Evolutionary conservation across 179 eudicot species (phyloP).

Genomic region (Silene vulgaris): DNA sequence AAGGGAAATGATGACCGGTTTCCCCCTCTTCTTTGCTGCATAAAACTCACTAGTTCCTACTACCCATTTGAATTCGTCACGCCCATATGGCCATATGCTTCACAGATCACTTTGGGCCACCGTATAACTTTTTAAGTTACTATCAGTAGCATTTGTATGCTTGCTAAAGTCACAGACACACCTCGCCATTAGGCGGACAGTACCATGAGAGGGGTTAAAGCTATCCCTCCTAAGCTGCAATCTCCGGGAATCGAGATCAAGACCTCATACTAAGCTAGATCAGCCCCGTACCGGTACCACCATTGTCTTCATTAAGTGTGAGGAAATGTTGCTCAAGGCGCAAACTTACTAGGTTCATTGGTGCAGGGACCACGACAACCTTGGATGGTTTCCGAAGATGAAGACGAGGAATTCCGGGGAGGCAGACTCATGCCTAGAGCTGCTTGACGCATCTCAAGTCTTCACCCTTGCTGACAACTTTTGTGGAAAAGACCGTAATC

Average conservation of each 20-base stretch:
- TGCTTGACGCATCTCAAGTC: slow-evolving; percentile 23
- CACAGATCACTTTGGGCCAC: background rate
- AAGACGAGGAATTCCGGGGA: slow-evolving; percentile 20
- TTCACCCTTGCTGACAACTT: slow-evolving; percentile 10
- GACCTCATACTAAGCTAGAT: too few species aligned
- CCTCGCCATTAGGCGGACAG: too few species aligned
- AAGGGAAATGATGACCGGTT: too few species aligned
- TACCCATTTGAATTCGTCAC: background rate
- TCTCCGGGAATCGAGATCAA: too few species aligned
- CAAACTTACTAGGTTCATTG: slow-evolving; percentile 13
- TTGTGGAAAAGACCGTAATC: slow-evolving; percentile 24
- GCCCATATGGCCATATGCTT: background rate
- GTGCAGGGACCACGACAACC: slow-evolving; percentile 61
- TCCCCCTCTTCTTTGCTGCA: background rate
- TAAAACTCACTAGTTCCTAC: background rate
- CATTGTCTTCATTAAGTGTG: background rate
- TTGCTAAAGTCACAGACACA: background rate
- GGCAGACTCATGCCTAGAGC: slow-evolving; percentile 17
- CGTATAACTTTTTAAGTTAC: too few species aligned
- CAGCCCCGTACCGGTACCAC: background rate
- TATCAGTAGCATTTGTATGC: background rate
- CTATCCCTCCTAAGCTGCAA: too few species aligned
- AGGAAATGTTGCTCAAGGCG: background rate
- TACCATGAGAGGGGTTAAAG: too few species aligned
- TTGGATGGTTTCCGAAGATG: slow-evolving; percentile 64